Base-by-base conservation (phyloP, 1,139 yeast species). In the Taphrina flavorubra region DNA sequence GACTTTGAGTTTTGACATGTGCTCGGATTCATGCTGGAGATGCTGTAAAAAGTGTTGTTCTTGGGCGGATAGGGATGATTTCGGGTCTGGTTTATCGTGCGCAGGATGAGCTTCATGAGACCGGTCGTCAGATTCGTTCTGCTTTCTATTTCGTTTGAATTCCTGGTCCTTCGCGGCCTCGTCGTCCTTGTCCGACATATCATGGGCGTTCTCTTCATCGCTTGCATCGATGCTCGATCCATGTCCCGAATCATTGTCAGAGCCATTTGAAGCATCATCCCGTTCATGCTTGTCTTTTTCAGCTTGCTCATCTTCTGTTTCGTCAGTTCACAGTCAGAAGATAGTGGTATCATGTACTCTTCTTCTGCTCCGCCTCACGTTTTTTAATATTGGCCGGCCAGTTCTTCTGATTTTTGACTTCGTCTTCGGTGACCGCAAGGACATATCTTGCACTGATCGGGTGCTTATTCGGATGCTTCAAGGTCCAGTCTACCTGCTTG, bases 71-170 rank as follows among this genome's bases (percentile, higher is more conserved):
- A 51, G 36, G 2, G 57, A 51, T 14, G 57, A 51, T 31, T 51
- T 31, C 40, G 36, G 57, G 20, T 51, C 57, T 18, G 39, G 57
- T 11, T 51, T 25, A 11, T 51, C 57, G 7, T 51, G 57, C 6
- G 14, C 37, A 14, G 57, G 57, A 25, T 51, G 57, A n/a, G 57
- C 57, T 20, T 18, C 6, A 25, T 51, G 57, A 13, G 57, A 20
- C 6, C 57, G 57, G 13, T 51, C 39, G 7, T 51, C 57, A 5
- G 51, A 46, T 13, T 31, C 57, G 6, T 51, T 51, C 39, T 34
- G 39, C 36, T 51, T n/a, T n/a, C 57, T 16, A n/a, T 51, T 51
- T n/a, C 57, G 34, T 39, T 51, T 51, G 57, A 16, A 51, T 25
- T 51, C 57, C 16, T 51, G 57, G 37, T 51, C 37, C 25, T 51